These are phyloP conservation scores for Zymoseptoria ardabiliae DNA, from an alignment of 2,329 filamentous ascomycete genomes.

Conservation along the genomic window DNA sequence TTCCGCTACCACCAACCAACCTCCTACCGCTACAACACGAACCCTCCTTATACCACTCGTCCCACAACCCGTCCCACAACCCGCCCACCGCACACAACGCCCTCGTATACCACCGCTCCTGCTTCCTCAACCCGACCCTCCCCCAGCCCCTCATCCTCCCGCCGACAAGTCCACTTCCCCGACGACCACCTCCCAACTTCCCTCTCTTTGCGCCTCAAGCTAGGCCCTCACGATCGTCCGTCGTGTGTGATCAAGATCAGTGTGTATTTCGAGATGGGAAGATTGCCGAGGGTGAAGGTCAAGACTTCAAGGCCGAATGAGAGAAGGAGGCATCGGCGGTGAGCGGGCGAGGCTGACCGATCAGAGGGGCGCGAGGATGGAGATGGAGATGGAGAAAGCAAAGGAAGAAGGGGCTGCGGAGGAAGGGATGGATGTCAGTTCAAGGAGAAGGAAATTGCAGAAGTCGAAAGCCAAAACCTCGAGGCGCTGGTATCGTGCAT, in stretches of 20 bases:
- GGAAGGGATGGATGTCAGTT: constrained; percentile 65
- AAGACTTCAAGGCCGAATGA: constrained; percentile 20
- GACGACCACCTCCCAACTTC: constrained; percentile 22
- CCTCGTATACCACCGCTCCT: too few species aligned
- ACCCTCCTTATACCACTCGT: background rate
- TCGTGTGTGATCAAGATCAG: constrained; percentile 26
- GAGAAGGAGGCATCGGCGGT: constrained; percentile 4
- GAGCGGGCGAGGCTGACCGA: too few species aligned
- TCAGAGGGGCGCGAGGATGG: background rate
- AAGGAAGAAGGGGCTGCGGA: constrained; percentile 74
- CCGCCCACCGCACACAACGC: constrained; percentile 2
- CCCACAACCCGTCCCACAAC: constrained; percentile 1
- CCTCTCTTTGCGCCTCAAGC: constrained; percentile 21
- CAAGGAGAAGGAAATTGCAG: too few species aligned
- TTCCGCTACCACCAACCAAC: background rate
- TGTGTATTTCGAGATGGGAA: constrained; percentile 22
- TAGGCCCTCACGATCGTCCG: constrained; percentile 21
- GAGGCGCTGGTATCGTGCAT: too few species aligned
- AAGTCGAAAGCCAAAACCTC: too few species aligned
- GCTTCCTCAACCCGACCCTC: background rate
- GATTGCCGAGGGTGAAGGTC: constrained; percentile 24
- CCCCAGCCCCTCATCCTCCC: background rate
- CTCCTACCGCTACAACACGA: background rate
- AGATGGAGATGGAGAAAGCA: constrained; percentile 56
- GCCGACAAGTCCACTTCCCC: constrained; percentile 20